Evolutionary conservation across 2,329 filamentous ascomycete genomes (phyloP).

Genomic region (Botryotinia globosa): DNA sequence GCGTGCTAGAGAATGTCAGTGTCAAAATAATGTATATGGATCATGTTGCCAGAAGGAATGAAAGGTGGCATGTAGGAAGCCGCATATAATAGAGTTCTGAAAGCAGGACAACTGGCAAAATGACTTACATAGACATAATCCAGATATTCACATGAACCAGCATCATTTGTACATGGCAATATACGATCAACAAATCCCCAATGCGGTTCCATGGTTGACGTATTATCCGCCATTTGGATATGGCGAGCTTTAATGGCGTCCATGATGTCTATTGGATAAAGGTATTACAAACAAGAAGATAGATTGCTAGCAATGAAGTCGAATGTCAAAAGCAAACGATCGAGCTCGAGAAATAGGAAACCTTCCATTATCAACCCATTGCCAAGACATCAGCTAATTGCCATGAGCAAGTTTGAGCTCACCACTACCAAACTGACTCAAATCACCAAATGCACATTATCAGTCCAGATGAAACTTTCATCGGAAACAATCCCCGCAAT

Average conservation of each 20-base stretch:
- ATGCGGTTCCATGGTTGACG: slow-evolving; percentile 24
- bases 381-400: slow-evolving; percentile 8
- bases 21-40: not conserved
- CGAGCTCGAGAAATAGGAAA: not conserved
- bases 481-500: not conserved
- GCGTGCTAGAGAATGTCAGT: slow-evolving; percentile 34
- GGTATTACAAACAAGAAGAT: not conserved
- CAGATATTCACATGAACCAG: slow-evolving; percentile 57
- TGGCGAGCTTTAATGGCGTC: slow-evolving; percentile 14
- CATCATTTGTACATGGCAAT: slow-evolving; percentile 54
- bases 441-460: not conserved
- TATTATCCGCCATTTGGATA: slow-evolving; percentile 21
- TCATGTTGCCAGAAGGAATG: not conserved
- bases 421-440: not conserved
- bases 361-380: slow-evolving; percentile 6
- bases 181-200: slow-evolving; percentile 56
- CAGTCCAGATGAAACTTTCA: slow-evolving; percentile 13
- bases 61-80: not conserved
- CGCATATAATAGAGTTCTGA: too few relatives aligned
- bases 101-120: not conserved
- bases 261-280: not conserved
- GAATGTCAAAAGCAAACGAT: not conserved
- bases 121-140: slow-evolving; percentile 48
- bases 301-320: not conserved
- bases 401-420: slow-evolving; percentile 15